Conservation (phyloP, 2,329 filamentous ascomycete genomes). For the Phoma sp. region DNA sequence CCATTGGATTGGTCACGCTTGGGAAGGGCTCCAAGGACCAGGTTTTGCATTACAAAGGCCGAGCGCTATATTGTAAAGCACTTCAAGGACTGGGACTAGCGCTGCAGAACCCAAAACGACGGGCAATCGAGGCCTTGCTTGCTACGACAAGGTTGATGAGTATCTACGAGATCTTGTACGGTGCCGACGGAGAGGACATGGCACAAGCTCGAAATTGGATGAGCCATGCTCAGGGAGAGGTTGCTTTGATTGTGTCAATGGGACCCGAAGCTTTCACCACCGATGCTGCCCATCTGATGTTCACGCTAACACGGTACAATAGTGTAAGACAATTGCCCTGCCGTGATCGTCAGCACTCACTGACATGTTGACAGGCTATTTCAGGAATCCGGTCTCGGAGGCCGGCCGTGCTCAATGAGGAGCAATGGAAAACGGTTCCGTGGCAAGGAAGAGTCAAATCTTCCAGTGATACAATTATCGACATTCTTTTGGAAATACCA, state of each 20-base stretch:
- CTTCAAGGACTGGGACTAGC: constrained; percentile 33
- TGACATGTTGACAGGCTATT: constrained; percentile 23
- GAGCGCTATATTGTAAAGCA: constrained; percentile 32
- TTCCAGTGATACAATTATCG: constrained; percentile 43
- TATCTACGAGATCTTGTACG: constrained; percentile 32
- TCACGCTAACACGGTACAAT: constrained; percentile 29
- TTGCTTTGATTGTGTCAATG: constrained; percentile 28
- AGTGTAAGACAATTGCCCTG: not conserved
- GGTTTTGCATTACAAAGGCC: constrained; percentile 27
- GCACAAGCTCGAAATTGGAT: constrained; percentile 37
- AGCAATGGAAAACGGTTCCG: constrained; percentile 46
- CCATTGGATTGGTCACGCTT: constrained; percentile 33
- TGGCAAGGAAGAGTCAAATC: constrained; percentile 43
- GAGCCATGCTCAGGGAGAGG: constrained; percentile 37
- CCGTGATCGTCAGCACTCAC: not conserved
- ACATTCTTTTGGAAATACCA: constrained; percentile 42
- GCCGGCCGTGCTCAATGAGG: constrained; percentile 36
- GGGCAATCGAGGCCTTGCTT: constrained; percentile 33
- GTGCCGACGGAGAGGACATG: constrained; percentile 25
- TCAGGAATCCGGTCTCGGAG: constrained; percentile 46
- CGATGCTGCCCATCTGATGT: constrained; percentile 29
- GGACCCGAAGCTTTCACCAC: constrained; percentile 26
- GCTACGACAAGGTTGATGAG: constrained; percentile 27
- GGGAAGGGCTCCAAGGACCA: constrained; percentile 26
- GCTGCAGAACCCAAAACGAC: constrained; percentile 21